Base-by-base conservation (phyloP, 1,284 basidiomycete genomes). In the Fomitopsis palustris region DNA sequence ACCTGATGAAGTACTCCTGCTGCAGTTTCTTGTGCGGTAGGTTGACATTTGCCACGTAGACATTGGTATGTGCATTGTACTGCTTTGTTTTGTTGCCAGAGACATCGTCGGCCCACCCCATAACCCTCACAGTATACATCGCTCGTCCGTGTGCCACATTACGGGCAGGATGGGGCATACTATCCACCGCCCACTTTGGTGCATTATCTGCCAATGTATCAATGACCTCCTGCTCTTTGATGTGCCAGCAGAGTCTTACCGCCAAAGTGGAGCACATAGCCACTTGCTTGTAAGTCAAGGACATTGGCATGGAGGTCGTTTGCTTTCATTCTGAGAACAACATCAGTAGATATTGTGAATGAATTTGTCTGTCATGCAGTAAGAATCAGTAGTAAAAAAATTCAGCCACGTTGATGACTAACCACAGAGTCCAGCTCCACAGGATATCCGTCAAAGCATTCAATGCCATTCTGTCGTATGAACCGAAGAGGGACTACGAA, bases 21-120 rank as follows among this genome's bases (percentile, higher is more conserved):
- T 57, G 21, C 1, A 68, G 54, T 3, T 56, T 17, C 9, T 16
- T 10, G 8, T 55, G 49, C 6, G 67, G 66, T 25, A 66, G 27
- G 37, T 53, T 60, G n/a, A 47, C 49, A 53, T 67, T 39, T 19
- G 62, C 29, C 4, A 64, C n/a, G 53, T 66, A 70, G 3, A 64
- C 55, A 41, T 66, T 66, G 12, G 52, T 60, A 54, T 69, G 65
- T 19, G 58, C 55, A 45, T 70, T 68, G 29, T 61, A 67, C 37
- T 63, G 62, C 55, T 70, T 70, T 38, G 56, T 61, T 5, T 25
- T 19, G 54, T 69, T 69, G 25, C 63, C 69, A 8, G 66, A 68
- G 2, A 70, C 69, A 60, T 73, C 68, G 61, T 74, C 71, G 35
- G 64, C 65, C 64, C 65, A 70, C 0, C 37, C 10, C 37, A 55